These are phyloP conservation scores for Pestalotiopsis sp. DNA, from an alignment of 2,329 filamentous ascomycete species.

Conservation along the genomic window DNA sequence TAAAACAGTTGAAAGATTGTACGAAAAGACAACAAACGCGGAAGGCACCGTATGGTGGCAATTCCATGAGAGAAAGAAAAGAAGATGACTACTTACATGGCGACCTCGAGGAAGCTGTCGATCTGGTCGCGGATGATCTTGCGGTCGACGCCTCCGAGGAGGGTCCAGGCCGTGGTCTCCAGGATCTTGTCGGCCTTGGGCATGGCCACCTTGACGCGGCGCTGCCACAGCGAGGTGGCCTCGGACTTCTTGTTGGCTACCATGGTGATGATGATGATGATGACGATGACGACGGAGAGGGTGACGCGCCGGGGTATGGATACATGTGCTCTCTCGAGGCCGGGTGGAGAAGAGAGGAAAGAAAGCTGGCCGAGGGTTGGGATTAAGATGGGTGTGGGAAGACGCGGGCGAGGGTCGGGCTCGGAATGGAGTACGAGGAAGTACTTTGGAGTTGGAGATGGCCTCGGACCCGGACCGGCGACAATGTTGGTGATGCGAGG, in stretches of 20 bases:
- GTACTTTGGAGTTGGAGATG: too few relatives aligned
- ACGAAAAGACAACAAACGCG: not conserved
- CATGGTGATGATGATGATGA: not conserved
- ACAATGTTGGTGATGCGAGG: not conserved
- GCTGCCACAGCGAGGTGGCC: constrained; percentile 6
- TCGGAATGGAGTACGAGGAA: too few relatives aligned
- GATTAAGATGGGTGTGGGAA: not conserved
- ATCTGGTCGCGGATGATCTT: not conserved
- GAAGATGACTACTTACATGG: not conserved
- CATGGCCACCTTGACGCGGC: constrained; percentile 4
- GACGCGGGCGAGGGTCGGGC: too few relatives aligned
- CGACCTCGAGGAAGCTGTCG: not conserved
- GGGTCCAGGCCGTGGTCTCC: not conserved
- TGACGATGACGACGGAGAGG: not conserved
- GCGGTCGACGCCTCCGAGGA: not conserved
- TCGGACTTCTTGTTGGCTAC: constrained; percentile 5
- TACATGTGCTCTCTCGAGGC: not conserved
- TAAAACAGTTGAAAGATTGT: too few relatives aligned
- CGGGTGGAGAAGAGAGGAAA: not conserved
- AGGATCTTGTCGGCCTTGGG: not conserved
- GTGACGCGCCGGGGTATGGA: not conserved
- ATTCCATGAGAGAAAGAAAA: not conserved
- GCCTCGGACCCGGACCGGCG: not conserved
- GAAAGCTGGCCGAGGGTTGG: not conserved
- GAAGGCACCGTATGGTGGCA: not conserved